phyloP scores from a whole-genome alignment of 2,329 filamentous ascomycete genomes.

The Aureobasidium sp. region DNA sequence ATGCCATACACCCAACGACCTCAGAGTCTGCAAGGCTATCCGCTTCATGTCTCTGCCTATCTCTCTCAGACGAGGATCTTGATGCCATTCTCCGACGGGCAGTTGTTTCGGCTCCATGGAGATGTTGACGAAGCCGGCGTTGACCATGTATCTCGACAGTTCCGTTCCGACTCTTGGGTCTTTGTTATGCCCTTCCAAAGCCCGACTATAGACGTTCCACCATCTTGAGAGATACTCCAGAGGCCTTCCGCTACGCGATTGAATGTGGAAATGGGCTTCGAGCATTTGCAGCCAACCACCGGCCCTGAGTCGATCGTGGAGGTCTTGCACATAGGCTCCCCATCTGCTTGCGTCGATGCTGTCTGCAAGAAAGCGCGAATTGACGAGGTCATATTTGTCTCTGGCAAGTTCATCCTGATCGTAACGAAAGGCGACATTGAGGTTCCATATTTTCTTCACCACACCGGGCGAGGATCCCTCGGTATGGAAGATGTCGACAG shows the following conservation, averaged over 20 bases:
- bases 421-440: slow-evolving; percentile 27
- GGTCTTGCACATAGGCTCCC: slow-evolving; percentile 68
- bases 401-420: slow-evolving; percentile 20
- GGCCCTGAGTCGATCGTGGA: slow-evolving; percentile 62
- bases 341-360: slow-evolving; percentile 69
- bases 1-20: slow-evolving; percentile 16
- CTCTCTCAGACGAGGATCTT: neutral
- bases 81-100: slow-evolving; percentile 16
- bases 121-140: slow-evolving; percentile 13
- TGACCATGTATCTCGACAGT: slow-evolving; percentile 9
- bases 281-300: slow-evolving; percentile 83
- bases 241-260: slow-evolving; percentile 77
- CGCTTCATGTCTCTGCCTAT: slow-evolving; percentile 9
- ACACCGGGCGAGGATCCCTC: slow-evolving; percentile 18
- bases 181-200: slow-evolving; percentile 24
- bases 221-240: slow-evolving; percentile 42
- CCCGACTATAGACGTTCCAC: slow-evolving; percentile 30
- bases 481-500: slow-evolving; percentile 28
- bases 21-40: slow-evolving; percentile 10
- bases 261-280: slow-evolving; percentile 79
- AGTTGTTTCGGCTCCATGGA: neutral
- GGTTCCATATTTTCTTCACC: slow-evolving; percentile 27
- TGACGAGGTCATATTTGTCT: slow-evolving; percentile 70
- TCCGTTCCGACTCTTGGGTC: slow-evolving; percentile 16
- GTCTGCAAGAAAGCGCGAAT: slow-evolving; percentile 65